Evolutionary conservation across 2,329 filamentous ascomycete genomes (phyloP), one percentile per base, ranked within the genome.

Genomic region (Botryotinia narcissicola): DNA sequence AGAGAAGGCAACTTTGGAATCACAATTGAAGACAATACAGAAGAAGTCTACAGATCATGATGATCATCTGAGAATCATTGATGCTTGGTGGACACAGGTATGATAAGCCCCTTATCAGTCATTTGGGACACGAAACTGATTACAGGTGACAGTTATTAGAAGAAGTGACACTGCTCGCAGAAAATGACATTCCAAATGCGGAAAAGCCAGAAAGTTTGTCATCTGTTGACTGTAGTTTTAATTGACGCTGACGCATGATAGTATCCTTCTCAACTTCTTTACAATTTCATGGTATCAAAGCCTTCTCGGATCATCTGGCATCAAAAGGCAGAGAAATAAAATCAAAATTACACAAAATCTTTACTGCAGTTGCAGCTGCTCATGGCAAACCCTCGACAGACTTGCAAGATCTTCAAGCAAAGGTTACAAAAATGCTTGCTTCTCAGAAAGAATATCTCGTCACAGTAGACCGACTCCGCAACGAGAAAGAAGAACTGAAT

Each of bases 11-110:
- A 92, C 92, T 59, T 85, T 97, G 75, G 95, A 98, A 84, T 86
- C 89, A 74, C 92, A 93, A 80, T 86, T 98, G 75, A 91, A 91
- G 80, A 93, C 97, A 77, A 85, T 97, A 76, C 89, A 93, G 77
- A 94, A 94, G 81, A 89, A 90, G 80, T 89, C 92, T 44, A 87
- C 89, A 75, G 90, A 96, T 83, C 94, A 98, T 83, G 94, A 98
- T 83, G 94, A 98, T 79, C 96, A 98, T 82, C 85, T 99, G 70
- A 91, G 95, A 80, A 89, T 94, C 76, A 91, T 98, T 78, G 95
- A 99, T 85, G 89, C 90, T 75, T 99, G 96, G 96, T 97, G 96
- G 85, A 89, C 92, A 80, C 95, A 99, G 89, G 94, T 97, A 84
- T 83, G 88, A 84, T 66, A 46, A 20, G 40, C 37, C 22, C 62